A percentile compares a stretch with the other conserved stretches of the same genome.
Conservation (phyloP, 352 stramenopile species). For the Phytophthora hibernalis region DNA sequence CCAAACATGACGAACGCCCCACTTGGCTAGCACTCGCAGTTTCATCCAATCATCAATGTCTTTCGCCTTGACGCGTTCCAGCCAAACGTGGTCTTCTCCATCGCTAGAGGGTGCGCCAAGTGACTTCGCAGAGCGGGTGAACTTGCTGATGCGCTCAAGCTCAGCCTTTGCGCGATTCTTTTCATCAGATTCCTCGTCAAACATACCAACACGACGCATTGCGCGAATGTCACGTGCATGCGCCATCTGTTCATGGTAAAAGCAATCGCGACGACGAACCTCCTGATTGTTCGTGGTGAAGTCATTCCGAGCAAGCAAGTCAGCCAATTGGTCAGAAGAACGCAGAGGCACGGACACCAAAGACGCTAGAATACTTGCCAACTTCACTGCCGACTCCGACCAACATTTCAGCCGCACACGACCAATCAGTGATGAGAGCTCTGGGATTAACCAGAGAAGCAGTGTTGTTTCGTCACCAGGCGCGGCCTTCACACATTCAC, state of each 20-base stretch:
- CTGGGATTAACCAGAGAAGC: slow-evolving; percentile 78
- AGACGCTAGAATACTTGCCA: slow-evolving; percentile 70
- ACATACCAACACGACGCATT: slow-evolving; percentile 60
- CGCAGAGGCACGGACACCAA: slow-evolving; percentile 68
- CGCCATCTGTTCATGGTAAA: slow-evolving; percentile 88
- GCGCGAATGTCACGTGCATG: slow-evolving; percentile 77
- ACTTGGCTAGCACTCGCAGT: slow-evolving; percentile 77
- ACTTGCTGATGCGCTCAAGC: slow-evolving; percentile 73
- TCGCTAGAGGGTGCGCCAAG: slow-evolving; percentile 35
- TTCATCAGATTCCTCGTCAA: slow-evolving; percentile 67
- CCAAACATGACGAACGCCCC: slow-evolving; percentile 85
- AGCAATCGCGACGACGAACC: slow-evolving; percentile 76
- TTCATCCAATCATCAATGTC: slow-evolving; percentile 91
- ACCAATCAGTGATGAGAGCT: slow-evolving; percentile 74
- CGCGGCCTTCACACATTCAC: slow-evolving; percentile 63
- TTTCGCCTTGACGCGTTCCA: slow-evolving; percentile 84
- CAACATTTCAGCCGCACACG: slow-evolving; percentile 71
- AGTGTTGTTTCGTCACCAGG: slow-evolving; percentile 82
- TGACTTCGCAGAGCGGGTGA: slow-evolving; percentile 54
- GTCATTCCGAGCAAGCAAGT: slow-evolving; percentile 62
- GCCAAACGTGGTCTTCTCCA: slow-evolving; percentile 68
- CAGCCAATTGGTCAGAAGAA: slow-evolving; percentile 70
- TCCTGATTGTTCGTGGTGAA: slow-evolving; percentile 80
- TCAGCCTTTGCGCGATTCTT: slow-evolving; percentile 68
- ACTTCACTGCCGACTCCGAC: slow-evolving; percentile 73